Evolutionary conservation across 495 filamentous ascomycete species (phyloP), one percentile per base, ranked within the genome.

Genomic region (Chaetomidium leptoderma): DNA sequence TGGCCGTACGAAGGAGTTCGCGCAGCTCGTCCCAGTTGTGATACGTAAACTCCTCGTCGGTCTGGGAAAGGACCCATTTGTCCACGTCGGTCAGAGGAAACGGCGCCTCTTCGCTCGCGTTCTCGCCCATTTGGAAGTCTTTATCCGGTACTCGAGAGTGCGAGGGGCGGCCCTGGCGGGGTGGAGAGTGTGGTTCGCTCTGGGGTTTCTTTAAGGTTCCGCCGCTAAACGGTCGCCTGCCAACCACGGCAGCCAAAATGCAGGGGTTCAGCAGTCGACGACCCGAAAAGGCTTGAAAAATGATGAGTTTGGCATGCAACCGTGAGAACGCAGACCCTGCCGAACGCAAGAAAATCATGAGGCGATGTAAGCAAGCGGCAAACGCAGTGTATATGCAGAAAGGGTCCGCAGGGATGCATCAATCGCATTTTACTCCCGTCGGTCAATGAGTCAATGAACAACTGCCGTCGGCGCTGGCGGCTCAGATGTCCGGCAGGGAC

Each of bases 11-110:
- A 64, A 91, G 84, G 46, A 89, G 84, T 39, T 72, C 68, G 54
- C 75, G 77, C 52, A 91, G 70, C n/a, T 86, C 81, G 33, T 84
- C 78, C 87, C 87, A 91, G 58, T 80, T 78, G 63, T 89, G 86
- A 9, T 73, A 72, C 30, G 80, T 68, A 59, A 86, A 91, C 45
- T 90, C 83, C 35, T 86, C 85, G 66, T 89, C 86, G 4, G 80
- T 84, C 62, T 81, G 80, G n/a, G 82, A 76, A 32, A 91, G 75
- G 16, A 89, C 78, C 68, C 79, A 78, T 56, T 72, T 80, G 66
- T 91, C 87, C 44, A 81, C 70, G 1, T 86, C 83, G 0, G 85
- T 88, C 55, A 90, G 74, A 49, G 81, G 76, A 64, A 87, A 88
- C 8, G 85, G 81, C 1, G 69, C 59, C 19, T 78, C 74, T 39